phyloP scores from a whole-genome alignment of 1,284 basidiomycete genomes.

The Pulveroboletus sp. region DNA sequence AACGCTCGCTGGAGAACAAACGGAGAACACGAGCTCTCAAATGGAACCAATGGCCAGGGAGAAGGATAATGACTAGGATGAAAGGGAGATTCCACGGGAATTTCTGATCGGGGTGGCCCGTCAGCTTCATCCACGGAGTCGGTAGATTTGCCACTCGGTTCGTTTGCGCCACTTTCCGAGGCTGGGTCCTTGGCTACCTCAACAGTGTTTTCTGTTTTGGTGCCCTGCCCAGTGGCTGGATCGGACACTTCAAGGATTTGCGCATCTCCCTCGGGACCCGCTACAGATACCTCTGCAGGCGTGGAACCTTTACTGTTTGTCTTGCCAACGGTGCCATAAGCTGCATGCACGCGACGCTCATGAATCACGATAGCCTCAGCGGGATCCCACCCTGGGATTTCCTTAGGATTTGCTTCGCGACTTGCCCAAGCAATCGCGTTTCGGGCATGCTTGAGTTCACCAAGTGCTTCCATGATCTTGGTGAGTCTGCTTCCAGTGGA shows the following conservation, averaged over 20 bases:
- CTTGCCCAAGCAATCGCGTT: constrained; percentile 41
- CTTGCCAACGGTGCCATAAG: not conserved
- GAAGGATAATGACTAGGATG: constrained; percentile 22
- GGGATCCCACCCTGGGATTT: constrained; percentile 36
- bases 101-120: not conserved
- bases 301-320: too few species aligned
- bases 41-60: constrained; percentile 25
- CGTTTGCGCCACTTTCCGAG: not conserved
- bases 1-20: constrained; percentile 15
- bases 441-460: constrained; percentile 37
- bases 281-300: not conserved
- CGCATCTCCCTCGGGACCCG: not conserved
- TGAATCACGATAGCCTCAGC: constrained; percentile 24
- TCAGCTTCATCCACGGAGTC: not conserved
- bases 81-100: constrained; percentile 15
- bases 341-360: constrained; percentile 19
- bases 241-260: not conserved
- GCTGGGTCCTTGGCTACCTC: not conserved
- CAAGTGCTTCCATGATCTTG: constrained; percentile 38
- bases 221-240: not conserved
- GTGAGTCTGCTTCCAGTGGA: constrained; percentile 43
- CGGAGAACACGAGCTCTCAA: constrained; percentile 2
- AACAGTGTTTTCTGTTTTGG: not conserved
- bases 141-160: not conserved
- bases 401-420: constrained; percentile 38